phyloP scores from a whole-genome alignment of 192 early-diverging fungal species.

The Thamnidium elegans region DNA sequence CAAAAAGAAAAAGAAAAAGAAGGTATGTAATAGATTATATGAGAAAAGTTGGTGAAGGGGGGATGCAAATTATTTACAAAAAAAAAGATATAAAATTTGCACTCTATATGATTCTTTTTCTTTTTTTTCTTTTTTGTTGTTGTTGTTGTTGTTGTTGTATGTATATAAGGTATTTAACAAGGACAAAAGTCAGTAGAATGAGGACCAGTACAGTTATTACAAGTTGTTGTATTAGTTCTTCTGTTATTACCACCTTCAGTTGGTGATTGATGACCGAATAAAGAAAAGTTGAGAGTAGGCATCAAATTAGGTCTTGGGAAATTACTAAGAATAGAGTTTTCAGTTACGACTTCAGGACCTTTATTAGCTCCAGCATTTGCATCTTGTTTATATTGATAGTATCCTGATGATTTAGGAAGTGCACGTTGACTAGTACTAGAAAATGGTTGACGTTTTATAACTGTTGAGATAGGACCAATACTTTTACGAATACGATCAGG shows the following conservation, averaged over 20 bases:
- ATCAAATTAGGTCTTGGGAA: slow-evolving; percentile 39
- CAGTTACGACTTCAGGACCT: slow-evolving; percentile 30
- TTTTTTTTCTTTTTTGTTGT: too few species aligned
- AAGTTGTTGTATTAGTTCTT: slow-evolving; percentile 17
- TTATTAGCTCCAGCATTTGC: not conserved
- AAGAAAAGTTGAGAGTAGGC: slow-evolving; percentile 34
- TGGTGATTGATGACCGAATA: slow-evolving; percentile 19
- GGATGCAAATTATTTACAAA: too few species aligned
- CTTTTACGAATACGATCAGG: slow-evolving; percentile 32
- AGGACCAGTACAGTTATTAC: slow-evolving; percentile 38
- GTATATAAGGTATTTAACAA: slow-evolving; percentile 13
- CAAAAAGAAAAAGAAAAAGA: too few species aligned
- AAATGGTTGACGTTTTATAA: slow-evolving; percentile 28
- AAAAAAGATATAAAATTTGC: too few species aligned
- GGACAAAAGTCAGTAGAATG: slow-evolving; percentile 40
- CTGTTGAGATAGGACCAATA: slow-evolving; percentile 31
- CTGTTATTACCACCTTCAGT: slow-evolving; percentile 6
- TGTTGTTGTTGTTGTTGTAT: too few species aligned
- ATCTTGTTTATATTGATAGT: not conserved
- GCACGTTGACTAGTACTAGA: slow-evolving; percentile 3
- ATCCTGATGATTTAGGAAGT: slow-evolving; percentile 4
- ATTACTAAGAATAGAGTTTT: slow-evolving; percentile 20
- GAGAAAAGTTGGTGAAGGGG: too few species aligned
- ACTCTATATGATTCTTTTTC: too few species aligned
- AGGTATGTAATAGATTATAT: too few species aligned